A percentile compares a stretch with the other conserved stretches of the same genome.
These are phyloP conservation scores for Geopyxis carbonaria DNA, from an alignment of 495 filamentous ascomycete genomes.

Conservation along the genomic window DNA sequence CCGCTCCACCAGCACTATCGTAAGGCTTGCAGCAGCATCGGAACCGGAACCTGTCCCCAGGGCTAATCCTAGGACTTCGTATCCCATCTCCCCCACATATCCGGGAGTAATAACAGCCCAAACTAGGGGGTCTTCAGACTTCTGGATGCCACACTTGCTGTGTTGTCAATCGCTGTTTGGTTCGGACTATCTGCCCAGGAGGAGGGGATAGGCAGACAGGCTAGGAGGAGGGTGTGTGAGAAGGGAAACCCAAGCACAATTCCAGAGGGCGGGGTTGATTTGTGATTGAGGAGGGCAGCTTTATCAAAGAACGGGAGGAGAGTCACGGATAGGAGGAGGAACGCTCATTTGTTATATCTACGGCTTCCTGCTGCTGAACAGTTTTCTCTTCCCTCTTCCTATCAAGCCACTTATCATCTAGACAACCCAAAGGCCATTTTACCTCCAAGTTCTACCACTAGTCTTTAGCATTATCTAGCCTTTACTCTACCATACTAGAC, in stretches of 20 bases:
- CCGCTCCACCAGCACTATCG: slow-evolving; percentile 5
- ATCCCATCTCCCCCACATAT: too few species aligned
- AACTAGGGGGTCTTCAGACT: slow-evolving; percentile 7
- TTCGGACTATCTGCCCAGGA: slow-evolving; percentile 3
- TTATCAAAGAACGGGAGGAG: slow-evolving; percentile 4
- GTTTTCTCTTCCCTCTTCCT: slow-evolving; percentile 4
- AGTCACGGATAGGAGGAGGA: slow-evolving; percentile 7
- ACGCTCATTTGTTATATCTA: slow-evolving; percentile 18
- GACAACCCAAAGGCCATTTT: slow-evolving; percentile 2
- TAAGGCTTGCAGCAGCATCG: slow-evolving; percentile 9
- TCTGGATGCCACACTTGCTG: slow-evolving; percentile 21
- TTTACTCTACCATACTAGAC: not conserved
- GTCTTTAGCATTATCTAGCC: slow-evolving; percentile 7
- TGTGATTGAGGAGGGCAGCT: not conserved
- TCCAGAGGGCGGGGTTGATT: not conserved
- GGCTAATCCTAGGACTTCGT: too few species aligned
- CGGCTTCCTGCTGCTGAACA: slow-evolving; percentile 8
- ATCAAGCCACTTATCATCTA: slow-evolving; percentile 5
- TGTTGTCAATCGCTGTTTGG: slow-evolving; percentile 24
- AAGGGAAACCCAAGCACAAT: slow-evolving; percentile 12
- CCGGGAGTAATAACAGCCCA: too few species aligned
- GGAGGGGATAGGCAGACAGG: not conserved
- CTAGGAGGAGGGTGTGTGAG: slow-evolving; percentile 3
- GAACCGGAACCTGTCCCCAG: not conserved
- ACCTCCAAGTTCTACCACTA: not conserved